A percentile compares a stretch with the other conserved stretches of the same genome.
phyloP scores from a whole-genome alignment of 2,329 filamentous ascomycete genomes.

The Coleophoma eucalyptorum region DNA sequence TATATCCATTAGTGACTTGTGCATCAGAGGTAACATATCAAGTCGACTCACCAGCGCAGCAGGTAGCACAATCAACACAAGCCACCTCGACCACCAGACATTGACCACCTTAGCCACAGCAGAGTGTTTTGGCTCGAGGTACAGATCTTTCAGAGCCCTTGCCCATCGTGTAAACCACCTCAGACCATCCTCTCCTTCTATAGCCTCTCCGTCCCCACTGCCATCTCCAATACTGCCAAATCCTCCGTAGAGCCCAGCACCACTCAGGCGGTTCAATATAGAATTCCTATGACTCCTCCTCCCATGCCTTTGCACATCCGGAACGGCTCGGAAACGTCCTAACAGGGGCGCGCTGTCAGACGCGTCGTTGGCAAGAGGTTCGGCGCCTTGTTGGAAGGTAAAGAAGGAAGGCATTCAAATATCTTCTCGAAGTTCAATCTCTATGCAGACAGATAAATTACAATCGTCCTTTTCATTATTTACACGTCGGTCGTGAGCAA shows the following conservation, averaged over 20 bases:
- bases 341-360: conserved; percentile 57
- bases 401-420: conserved; percentile 59
- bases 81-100: conserved; percentile 61
- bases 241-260: conserved; percentile 3
- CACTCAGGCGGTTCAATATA: conserved; percentile 9
- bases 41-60: conserved; percentile 49
- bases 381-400: conserved; percentile 62
- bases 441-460: neutral
- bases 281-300: conserved; percentile 16
- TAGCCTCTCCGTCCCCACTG: conserved; percentile 31
- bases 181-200: conserved; percentile 18
- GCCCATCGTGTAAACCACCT: conserved; percentile 24
- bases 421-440: conserved; percentile 6
- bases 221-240: conserved; percentile 19
- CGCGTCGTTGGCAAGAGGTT: conserved; percentile 45
- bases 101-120: conserved; percentile 56
- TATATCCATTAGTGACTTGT: neutral
- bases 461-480: neutral
- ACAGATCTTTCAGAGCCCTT: conserved; percentile 43
- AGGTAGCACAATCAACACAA: conserved; percentile 56
- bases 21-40: conserved; percentile 2
- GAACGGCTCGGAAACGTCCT: conserved; percentile 62
- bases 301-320: conserved; percentile 31
- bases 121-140: conserved; percentile 56
- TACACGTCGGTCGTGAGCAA: too few species aligned